These are phyloP conservation scores for Ilyonectria sp. DNA, from an alignment of 2,329 filamentous ascomycete species.

Conservation along the genomic window DNA sequence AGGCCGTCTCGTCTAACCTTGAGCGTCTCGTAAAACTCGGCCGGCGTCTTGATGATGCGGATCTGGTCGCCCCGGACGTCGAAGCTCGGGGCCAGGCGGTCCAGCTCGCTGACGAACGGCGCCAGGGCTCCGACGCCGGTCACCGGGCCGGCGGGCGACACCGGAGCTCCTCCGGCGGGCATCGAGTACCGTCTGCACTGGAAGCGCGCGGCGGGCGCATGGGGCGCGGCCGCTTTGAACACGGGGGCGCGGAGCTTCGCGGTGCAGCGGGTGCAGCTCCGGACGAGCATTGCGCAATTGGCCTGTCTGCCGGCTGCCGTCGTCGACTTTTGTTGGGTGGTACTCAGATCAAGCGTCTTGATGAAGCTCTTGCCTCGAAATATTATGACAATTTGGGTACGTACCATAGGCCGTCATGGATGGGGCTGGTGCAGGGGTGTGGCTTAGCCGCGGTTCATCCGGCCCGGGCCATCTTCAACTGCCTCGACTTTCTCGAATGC, in stretches of 20 bases:
- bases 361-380: constrained; percentile 27
- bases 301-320: constrained; percentile 9
- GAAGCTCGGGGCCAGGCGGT: constrained; percentile 92
- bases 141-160: constrained; percentile 43
- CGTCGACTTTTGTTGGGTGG: constrained; percentile 15
- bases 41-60: constrained; percentile 81
- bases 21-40: constrained; percentile 92
- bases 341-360: constrained; percentile 11
- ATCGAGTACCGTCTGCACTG: constrained; percentile 60
- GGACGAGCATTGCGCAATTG: constrained; percentile 52
- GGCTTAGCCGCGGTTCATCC: constrained; percentile 51
- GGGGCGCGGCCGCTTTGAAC: constrained; percentile 43
- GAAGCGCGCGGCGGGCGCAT: constrained; percentile 51
- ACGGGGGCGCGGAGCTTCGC: constrained; percentile 44
- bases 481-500: constrained; percentile 31
- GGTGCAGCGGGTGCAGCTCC: constrained; percentile 53
- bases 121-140: constrained; percentile 60
- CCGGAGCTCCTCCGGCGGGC: constrained; percentile 48
- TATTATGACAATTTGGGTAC: constrained; percentile 34
- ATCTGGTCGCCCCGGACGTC: constrained; percentile 87
- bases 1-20: constrained; percentile 72
- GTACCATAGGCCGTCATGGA: constrained; percentile 41
- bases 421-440: not conserved
- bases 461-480: constrained; percentile 45
- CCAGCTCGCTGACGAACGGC: constrained; percentile 79